Conservation (phyloP, 2,329 filamentous ascomycete species). For the Remersonia thermophila region DNA sequence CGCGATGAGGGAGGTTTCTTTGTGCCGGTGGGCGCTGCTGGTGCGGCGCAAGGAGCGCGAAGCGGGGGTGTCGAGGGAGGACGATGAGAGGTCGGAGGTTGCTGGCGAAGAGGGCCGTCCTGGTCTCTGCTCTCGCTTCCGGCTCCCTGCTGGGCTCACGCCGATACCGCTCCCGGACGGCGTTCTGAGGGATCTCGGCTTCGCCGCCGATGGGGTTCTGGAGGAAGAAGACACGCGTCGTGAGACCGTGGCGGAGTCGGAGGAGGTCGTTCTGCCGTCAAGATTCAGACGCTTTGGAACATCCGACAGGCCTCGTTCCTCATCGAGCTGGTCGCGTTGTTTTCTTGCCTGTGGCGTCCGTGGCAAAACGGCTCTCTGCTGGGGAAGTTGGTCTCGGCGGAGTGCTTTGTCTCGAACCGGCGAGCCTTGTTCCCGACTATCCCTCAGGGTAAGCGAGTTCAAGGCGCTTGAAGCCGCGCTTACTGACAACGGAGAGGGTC, state of each 20-base stretch:
- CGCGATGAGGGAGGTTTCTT: slow-evolving; percentile 22
- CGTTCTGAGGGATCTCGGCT: slow-evolving; percentile 3
- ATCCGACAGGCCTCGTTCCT: slow-evolving; percentile 2
- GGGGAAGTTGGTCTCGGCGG: too few relatives aligned
- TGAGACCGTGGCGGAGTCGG: slow-evolving; percentile 11
- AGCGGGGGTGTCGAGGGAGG: slow-evolving; percentile 13
- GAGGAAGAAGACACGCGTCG: slow-evolving; percentile 4
- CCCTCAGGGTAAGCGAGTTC: slow-evolving; percentile 22
- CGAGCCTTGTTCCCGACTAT: slow-evolving; percentile 4
- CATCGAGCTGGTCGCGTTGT: slow-evolving; percentile 6
- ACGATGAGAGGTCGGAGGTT: slow-evolving; percentile 9
- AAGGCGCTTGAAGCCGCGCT: slow-evolving; percentile 46
- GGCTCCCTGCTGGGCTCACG: slow-evolving; percentile 1
- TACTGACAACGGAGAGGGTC: slow-evolving; percentile 37
- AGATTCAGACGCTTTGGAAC: neutral
- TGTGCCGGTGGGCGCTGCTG: slow-evolving; percentile 19
- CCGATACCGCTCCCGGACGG: slow-evolving; percentile 6
- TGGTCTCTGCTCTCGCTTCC: slow-evolving; percentile 3
- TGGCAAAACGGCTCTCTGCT: slow-evolving; percentile 10
- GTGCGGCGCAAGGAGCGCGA: slow-evolving; percentile 16
- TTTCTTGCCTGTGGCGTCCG: slow-evolving; percentile 10
- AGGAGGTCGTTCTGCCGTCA: slow-evolving; percentile 6
- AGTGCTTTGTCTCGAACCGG: slow-evolving; percentile 8
- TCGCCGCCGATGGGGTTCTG: slow-evolving; percentile 3
- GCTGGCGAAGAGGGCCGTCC: slow-evolving; percentile 8